A percentile compares a stretch with the other conserved stretches of the same genome.
Evolutionary conservation across 192 early-diverging fungal genomes (phyloP).

Genomic region (Rhizoclosmatium globosum): DNA sequence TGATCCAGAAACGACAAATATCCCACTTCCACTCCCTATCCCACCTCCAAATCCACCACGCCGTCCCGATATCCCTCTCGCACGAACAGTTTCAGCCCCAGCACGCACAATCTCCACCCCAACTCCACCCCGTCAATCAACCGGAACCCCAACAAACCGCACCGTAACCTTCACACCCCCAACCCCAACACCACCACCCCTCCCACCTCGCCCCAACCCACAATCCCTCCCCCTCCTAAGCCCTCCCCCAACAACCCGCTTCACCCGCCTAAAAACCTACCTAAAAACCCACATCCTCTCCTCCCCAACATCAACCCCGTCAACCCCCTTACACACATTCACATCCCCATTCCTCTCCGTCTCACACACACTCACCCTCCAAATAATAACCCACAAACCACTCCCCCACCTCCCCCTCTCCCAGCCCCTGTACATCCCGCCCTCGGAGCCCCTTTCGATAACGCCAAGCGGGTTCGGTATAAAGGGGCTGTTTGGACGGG

Average conservation of each 20-base stretch:
- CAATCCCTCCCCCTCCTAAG: background rate
- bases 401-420: too few species aligned
- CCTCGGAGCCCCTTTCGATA: background rate
- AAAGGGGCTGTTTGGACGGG: background rate
- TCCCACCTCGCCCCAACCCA: background rate
- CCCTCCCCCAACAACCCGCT: background rate
- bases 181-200: background rate
- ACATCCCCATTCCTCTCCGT: conserved; percentile 20
- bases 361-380: background rate
- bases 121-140: background rate
- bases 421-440: conserved; percentile 12
- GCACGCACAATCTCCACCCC: background rate
- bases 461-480: background rate
- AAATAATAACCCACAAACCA: conserved; percentile 27
- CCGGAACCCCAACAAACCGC: background rate
- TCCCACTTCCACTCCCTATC: background rate
- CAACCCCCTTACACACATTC: conserved; percentile 13
- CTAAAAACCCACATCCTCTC: background rate
- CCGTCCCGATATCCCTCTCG: too few species aligned
- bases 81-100: background rate
- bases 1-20: background rate
- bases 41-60: too few species aligned
- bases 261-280: background rate
- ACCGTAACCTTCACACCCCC: background rate
- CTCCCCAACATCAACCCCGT: background rate